phyloP scores from a whole-genome alignment of 192 early-diverging fungal genomes.

The Coemansia sp. region DNA sequence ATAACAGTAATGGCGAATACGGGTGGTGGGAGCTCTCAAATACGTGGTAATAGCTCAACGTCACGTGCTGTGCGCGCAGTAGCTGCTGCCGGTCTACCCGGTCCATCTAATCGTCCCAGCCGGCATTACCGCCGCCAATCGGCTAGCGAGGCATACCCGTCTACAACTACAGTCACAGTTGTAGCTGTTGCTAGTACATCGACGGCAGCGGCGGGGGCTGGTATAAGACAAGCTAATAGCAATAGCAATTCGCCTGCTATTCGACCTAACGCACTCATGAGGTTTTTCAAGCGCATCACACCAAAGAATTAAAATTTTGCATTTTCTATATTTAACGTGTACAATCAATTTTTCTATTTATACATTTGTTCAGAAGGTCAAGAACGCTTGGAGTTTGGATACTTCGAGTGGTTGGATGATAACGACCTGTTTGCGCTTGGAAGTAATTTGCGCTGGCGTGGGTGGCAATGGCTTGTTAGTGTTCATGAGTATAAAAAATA shows the following conservation, averaged over 20 bases:
- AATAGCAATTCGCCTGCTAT: slow-evolving; percentile 13
- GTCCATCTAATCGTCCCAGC: neutral
- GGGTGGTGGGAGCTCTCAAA: neutral
- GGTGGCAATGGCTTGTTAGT: slow-evolving; percentile 17
- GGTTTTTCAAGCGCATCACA: slow-evolving; percentile 47
- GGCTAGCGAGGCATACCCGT: slow-evolving; percentile 32
- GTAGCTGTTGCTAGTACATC: slow-evolving; percentile 9
- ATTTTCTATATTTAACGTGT: neutral
- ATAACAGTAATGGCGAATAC: neutral
- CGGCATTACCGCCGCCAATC: slow-evolving; percentile 32
- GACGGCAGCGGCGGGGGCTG: slow-evolving; percentile 2
- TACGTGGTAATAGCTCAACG: neutral
- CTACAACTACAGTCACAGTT: slow-evolving; percentile 16
- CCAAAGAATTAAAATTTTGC: slow-evolving; percentile 22
- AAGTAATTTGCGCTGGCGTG: neutral
- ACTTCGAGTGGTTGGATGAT: neutral
- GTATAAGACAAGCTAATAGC: neutral
- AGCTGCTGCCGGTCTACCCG: neutral
- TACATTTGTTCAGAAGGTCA: slow-evolving; percentile 1
- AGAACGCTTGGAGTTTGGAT: slow-evolving; percentile 9
- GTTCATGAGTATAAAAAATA: neutral
- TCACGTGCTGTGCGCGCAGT: neutral
- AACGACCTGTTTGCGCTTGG: neutral
- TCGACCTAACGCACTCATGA: slow-evolving; percentile 46
- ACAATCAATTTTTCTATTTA: neutral